A percentile compares a stretch with the other conserved stretches of the same genome.
Conservation (phyloP, 371 early-diverging fungal genomes). For the Caulochytrium protostelioides region DNA sequence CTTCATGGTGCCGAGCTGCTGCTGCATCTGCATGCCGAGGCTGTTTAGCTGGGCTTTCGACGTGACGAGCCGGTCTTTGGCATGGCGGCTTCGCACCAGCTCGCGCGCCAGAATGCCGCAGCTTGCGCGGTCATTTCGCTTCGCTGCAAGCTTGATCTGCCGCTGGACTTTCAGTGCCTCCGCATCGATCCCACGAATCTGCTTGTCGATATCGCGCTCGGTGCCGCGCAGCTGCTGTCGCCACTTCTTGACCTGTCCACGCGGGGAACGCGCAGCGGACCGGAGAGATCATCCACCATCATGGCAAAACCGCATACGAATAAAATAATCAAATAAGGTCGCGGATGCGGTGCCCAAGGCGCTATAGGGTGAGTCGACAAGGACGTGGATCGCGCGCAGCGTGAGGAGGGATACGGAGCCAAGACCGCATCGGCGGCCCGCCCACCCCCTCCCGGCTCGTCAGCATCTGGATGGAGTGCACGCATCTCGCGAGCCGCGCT, state of each 20-base stretch:
- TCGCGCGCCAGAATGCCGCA: conserved; percentile 60
- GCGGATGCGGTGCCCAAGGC: too few species aligned
- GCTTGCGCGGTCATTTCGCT: conserved; percentile 50
- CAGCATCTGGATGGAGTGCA: too few species aligned
- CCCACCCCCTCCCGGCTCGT: too few species aligned
- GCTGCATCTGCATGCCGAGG: conserved; percentile 68
- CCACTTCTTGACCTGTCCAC: conserved; percentile 67
- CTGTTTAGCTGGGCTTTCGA: conserved; percentile 84
- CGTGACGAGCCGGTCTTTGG: conserved; percentile 57
- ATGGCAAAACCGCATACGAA: too few species aligned
- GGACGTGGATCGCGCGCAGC: background rate
- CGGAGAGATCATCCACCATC: too few species aligned
- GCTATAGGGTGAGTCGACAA: background rate
- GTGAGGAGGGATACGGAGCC: background rate
- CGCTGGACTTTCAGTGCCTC: conserved; percentile 65
- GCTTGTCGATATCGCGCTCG: conserved; percentile 70
- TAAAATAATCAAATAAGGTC: too few species aligned
- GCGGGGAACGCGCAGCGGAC: background rate
- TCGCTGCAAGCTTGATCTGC: conserved; percentile 63
- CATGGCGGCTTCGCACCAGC: conserved; percentile 52
- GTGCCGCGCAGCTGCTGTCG: conserved; percentile 55
- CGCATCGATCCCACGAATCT: conserved; percentile 48
- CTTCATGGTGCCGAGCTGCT: conserved; percentile 67
- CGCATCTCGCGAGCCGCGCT: background rate
- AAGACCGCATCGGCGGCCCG: too few species aligned